Base-by-base conservation (phyloP, 2,329 filamentous ascomycete species). In the Trichophyton benhamiae region DNA sequence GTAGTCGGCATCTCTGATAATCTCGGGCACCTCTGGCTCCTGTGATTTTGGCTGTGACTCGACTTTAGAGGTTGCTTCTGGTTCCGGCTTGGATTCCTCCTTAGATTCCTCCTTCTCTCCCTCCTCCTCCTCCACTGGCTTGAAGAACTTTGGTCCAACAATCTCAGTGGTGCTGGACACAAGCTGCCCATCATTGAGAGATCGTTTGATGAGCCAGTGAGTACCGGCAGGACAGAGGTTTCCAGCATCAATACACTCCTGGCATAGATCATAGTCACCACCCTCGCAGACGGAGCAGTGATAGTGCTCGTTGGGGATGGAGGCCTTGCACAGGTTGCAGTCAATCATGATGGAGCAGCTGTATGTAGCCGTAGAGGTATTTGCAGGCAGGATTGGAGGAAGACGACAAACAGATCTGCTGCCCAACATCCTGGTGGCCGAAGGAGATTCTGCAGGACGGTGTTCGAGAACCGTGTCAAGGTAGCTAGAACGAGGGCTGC, bases 191-290 rank as follows among this genome's bases (percentile, higher is more conserved):
- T 91, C 82, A 69, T 86, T 81, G 64, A 96, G 83, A 65, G 84
- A 85, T 62, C 94, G 87, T 83, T 95, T 96, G 74, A 97, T 92
- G 75, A 99, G 80, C 91, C 91, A 96, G 77, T 99, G 94, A 65
- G 84, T 82, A 33, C 86, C 82, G 62, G 86, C 86, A 65, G 85
- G 82, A 78, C 95, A 99, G 46, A 88, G 83, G 62, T 87, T 80
- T 65, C 91, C 91, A 48, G 80, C 77, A 58, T 85, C 82, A 57
- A 96, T 84, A 69, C 94, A 99, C 4, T 79, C 74, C 65, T 85
- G 82, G 79, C 95, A 99, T 33, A 99, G 83, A 71, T 99, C 94
- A 69, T 91, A 99, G 73, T 99, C 94, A 46, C 92, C 94, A 62
- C 87, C 84, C 66, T 97, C 90, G 72, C 94, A 99, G 62, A 88